Percentiles rank a stretch among this genome's conserved stretches.
These are phyloP conservation scores for Taphrina sp. DNA, from an alignment of 1,139 yeast genomes.

Conservation along the genomic window DNA sequence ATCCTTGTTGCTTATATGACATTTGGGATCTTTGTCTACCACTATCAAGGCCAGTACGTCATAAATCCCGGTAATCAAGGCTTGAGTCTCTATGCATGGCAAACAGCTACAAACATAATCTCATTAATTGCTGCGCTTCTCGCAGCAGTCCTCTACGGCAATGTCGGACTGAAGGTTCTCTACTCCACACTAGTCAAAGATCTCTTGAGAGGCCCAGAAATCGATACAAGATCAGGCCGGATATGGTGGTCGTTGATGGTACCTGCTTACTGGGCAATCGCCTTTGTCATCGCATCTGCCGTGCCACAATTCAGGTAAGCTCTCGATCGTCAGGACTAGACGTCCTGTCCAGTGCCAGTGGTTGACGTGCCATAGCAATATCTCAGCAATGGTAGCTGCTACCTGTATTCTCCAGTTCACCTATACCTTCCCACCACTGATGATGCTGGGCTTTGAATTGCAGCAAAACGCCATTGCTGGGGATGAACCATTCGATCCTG, in stretches of 20 bases:
- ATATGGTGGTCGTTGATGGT: conserved; percentile 45
- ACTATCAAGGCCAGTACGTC: conserved; percentile 50
- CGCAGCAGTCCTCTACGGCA: conserved; percentile 51
- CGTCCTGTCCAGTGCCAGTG: too few species aligned
- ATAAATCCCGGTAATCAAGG: conserved; percentile 51
- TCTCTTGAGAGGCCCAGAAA: conserved; percentile 45
- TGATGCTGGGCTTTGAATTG: conserved; percentile 38
- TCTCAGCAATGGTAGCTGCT: conserved; percentile 55
- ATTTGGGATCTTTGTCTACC: conserved; percentile 49
- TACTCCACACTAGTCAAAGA: conserved; percentile 47
- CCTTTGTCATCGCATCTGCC: conserved; percentile 53
- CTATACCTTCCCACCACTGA: conserved; percentile 50
- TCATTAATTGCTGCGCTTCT: conserved; percentile 47
- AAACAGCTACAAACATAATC: conserved; percentile 46
- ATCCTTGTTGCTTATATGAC: conserved; percentile 47
- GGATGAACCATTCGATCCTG: conserved; percentile 4
- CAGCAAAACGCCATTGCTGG: background rate
- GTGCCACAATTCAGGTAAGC: conserved; percentile 56
- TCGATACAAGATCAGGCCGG: conserved; percentile 37
- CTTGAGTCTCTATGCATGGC: conserved; percentile 46
- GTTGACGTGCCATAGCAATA: too few species aligned
- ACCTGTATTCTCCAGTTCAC: conserved; percentile 52
- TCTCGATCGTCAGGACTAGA: too few species aligned
- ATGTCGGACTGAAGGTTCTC: conserved; percentile 41
- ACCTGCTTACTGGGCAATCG: conserved; percentile 49